phyloP scores from a whole-genome alignment of 345 rosid species.

The Gossypium mustelinum region DNA sequence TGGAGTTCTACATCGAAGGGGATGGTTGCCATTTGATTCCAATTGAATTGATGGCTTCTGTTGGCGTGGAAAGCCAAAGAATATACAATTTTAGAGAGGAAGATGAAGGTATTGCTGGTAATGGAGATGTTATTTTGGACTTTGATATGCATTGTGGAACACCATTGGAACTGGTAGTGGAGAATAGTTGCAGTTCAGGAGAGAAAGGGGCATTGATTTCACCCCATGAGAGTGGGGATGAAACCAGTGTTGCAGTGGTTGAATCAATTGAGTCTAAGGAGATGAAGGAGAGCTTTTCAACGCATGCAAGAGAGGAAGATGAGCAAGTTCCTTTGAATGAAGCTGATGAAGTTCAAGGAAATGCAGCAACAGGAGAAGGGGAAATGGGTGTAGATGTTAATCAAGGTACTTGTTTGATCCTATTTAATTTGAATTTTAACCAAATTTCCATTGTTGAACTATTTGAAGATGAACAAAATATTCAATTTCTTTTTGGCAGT shows the following conservation, averaged over 20 bases:
- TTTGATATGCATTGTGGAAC: slow-evolving; percentile 35
- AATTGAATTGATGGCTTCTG: slow-evolving; percentile 37
- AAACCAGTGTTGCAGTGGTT: slow-evolving; percentile 16
- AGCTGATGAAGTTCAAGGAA: slow-evolving; percentile 25
- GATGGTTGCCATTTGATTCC: slow-evolving; percentile 82
- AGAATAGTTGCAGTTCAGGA: slow-evolving; percentile 21
- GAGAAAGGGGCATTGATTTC: slow-evolving; percentile 27
- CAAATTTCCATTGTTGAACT: neutral
- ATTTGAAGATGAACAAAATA: neutral
- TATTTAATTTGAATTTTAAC: neutral
- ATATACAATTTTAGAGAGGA: slow-evolving; percentile 37
- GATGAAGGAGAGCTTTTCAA: slow-evolving; percentile 21
- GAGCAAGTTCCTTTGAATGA: slow-evolving; percentile 24
- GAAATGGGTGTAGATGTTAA: slow-evolving; percentile 23
- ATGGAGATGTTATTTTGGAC: slow-evolving; percentile 74
- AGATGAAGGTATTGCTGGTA: slow-evolving; percentile 37
- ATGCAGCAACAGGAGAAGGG: slow-evolving; percentile 9
- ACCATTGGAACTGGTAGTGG: slow-evolving; percentile 33
- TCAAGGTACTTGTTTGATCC: slow-evolving; percentile 38
- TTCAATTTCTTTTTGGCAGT: slow-evolving; percentile 25
- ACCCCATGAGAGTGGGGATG: slow-evolving; percentile 25
- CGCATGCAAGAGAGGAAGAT: slow-evolving; percentile 9
- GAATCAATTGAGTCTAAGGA: slow-evolving; percentile 18
- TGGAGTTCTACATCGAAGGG: slow-evolving; percentile 78
- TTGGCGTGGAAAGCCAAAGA: slow-evolving; percentile 10